A percentile compares a stretch with the other conserved stretches of the same genome.
phyloP scores from a whole-genome alignment of 1,139 yeast species.

The Magnusiomyces sp. region DNA sequence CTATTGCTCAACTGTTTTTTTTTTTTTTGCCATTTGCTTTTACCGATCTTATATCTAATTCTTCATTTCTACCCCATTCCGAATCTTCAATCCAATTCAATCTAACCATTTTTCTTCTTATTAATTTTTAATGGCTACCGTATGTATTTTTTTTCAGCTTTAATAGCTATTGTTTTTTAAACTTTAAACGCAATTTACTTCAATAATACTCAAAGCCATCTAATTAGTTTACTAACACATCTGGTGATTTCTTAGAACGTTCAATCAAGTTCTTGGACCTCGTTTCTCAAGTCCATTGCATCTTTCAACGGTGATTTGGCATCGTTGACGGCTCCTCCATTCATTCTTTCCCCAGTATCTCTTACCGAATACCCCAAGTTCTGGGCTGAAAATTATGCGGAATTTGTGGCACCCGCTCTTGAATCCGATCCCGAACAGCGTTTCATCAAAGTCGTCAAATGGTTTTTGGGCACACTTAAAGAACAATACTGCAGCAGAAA shows the following conservation, averaged over 20 bases:
- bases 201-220: too few species aligned
- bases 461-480: conserved; percentile 87
- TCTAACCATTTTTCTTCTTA: too few species aligned
- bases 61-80: too few species aligned
- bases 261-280: conserved; percentile 27
- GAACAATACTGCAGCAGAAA: conserved; percentile 91
- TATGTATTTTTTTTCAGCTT: too few species aligned
- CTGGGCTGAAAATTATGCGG: conserved; percentile 73
- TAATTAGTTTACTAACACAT: too few species aligned
- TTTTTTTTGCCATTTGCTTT: too few species aligned
- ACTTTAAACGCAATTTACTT: too few species aligned
- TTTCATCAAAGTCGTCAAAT: conserved; percentile 71
- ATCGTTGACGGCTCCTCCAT: conserved; percentile 96
- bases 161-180: too few species aligned
- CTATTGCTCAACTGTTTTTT: too few species aligned
- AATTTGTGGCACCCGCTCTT: conserved; percentile 60
- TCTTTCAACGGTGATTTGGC: conserved; percentile 92
- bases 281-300: conserved; percentile 84
- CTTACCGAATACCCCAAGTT: conserved; percentile 85
- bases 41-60: too few species aligned
- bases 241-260: not conserved
- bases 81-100: too few species aligned
- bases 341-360: conserved; percentile 84
- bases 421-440: conserved; percentile 44
- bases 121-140: too few species aligned